These are phyloP conservation scores for Candida peoriensis DNA, from an alignment of 805 yeast genomes.

Conservation along the genomic window DNA sequence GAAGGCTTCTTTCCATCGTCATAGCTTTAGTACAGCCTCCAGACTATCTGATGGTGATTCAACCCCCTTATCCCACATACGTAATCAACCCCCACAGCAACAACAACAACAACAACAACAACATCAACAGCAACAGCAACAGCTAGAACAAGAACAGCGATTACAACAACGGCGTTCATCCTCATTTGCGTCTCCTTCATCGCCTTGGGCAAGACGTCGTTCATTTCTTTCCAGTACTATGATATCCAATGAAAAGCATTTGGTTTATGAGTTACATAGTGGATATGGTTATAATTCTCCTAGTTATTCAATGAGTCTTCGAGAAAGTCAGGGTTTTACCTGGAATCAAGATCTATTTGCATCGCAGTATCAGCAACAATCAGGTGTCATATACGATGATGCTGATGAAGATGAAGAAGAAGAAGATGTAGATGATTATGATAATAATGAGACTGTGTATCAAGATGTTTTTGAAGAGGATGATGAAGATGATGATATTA, in stretches of 20 bases:
- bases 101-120: not conserved
- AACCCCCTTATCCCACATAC: too few relatives aligned
- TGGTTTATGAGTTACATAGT: conserved; percentile 40
- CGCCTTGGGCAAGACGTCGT: conserved; percentile 51
- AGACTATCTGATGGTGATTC: too few relatives aligned
- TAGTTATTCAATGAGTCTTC: conserved; percentile 41
- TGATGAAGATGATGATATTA: conserved; percentile 2
- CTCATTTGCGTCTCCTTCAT: conserved; percentile 25
- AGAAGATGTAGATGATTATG: conserved; percentile 1
- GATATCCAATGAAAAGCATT: conserved; percentile 50
- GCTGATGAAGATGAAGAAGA: conserved; percentile 18
- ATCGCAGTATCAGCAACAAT: conserved; percentile 57
- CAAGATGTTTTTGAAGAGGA: conserved; percentile 2
- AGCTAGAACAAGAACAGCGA: not conserved
- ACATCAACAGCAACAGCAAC: not conserved
- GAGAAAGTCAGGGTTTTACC: conserved; percentile 66
- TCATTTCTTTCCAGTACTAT: conserved; percentile 53
- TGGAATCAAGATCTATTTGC: conserved; percentile 80
- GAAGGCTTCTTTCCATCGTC: too few relatives aligned
- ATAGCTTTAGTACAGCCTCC: too few relatives aligned
- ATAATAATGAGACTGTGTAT: conserved; percentile 1
- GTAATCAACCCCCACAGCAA: too few relatives aligned
- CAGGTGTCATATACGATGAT: conserved; percentile 34
- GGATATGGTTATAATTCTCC: not conserved
- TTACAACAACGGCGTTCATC: conserved; percentile 13